These are phyloP conservation scores for Pythium volutum DNA, from an alignment of 352 stramenopile species.

Conservation along the genomic window DNA sequence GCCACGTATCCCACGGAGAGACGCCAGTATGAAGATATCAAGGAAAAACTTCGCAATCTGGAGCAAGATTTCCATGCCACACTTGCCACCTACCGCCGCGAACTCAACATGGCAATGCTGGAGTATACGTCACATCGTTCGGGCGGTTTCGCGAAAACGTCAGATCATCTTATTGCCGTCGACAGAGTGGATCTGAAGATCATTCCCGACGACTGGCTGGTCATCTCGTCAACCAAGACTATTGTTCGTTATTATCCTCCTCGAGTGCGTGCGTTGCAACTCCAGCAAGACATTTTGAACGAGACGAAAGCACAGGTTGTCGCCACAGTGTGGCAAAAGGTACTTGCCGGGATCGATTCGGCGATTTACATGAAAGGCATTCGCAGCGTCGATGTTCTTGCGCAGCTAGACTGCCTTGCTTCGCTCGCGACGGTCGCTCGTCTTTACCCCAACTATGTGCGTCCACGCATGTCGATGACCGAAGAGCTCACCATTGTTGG, in stretches of 20 bases:
- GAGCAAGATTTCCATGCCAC: not conserved
- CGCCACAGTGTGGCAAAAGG: constrained; percentile 37
- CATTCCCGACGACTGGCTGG: constrained; percentile 38
- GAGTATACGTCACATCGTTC: constrained; percentile 7
- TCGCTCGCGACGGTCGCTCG: constrained; percentile 50
- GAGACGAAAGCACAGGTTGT: constrained; percentile 36
- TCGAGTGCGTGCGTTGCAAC: constrained; percentile 34
- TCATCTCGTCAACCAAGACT: constrained; percentile 46
- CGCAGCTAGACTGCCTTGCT: constrained; percentile 57
- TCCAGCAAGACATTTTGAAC: constrained; percentile 30
- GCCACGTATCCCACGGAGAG: not conserved
- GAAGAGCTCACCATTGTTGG: constrained; percentile 40
- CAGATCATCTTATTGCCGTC: constrained; percentile 10
- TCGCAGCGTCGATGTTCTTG: constrained; percentile 40
- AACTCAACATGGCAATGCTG: constrained; percentile 2
- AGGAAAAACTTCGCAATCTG: not conserved
- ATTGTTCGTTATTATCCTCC: constrained; percentile 40
- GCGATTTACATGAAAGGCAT: constrained; percentile 41
- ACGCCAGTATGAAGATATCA: constrained; percentile 1
- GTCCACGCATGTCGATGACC: constrained; percentile 25
- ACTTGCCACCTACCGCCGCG: not conserved
- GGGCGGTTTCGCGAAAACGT: constrained; percentile 1
- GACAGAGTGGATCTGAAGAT: not conserved
- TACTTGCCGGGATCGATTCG: constrained; percentile 33
- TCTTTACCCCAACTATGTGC: constrained; percentile 43